phyloP scores from a whole-genome alignment of 1,284 basidiomycete species.

The Tilletia walkeri region DNA sequence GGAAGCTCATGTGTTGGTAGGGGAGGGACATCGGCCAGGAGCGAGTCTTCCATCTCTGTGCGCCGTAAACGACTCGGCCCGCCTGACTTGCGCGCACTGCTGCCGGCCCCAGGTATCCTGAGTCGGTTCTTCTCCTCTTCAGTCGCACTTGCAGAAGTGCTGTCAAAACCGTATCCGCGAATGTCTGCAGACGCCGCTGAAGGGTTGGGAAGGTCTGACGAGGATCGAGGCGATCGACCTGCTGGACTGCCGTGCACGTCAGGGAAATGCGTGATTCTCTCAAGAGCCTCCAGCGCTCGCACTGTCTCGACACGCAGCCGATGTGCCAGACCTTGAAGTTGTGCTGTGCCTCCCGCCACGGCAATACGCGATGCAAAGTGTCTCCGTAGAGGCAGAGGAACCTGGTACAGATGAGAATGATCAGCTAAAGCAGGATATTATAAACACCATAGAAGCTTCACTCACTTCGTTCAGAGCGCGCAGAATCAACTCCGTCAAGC shows the following conservation, averaged over 20 bases:
- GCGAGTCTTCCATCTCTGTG: neutral
- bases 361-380: constrained; percentile 78
- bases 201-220: neutral
- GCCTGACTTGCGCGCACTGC: too few species aligned
- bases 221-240: neutral
- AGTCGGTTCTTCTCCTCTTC: too few species aligned
- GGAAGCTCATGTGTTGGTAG: constrained; percentile 10
- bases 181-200: too few species aligned
- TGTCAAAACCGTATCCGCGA: too few species aligned
- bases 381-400: constrained; percentile 58
- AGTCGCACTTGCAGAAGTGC: too few species aligned
- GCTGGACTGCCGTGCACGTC: neutral
- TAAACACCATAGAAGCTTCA: constrained; percentile 22
- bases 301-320: constrained; percentile 75
- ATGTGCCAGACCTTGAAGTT: constrained; percentile 86
- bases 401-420: constrained; percentile 6
- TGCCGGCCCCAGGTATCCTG: too few species aligned
- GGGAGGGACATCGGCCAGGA: constrained; percentile 24
- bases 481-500: constrained; percentile 72
- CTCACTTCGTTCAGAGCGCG: constrained; percentile 73
- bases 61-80: neutral
- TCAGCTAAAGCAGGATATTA: neutral
- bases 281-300: constrained; percentile 59
- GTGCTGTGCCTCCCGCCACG: constrained; percentile 84
- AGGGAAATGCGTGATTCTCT: neutral